phyloP scores from a whole-genome alignment of 345 rosid genomes.

The Garcia nutans region DNA sequence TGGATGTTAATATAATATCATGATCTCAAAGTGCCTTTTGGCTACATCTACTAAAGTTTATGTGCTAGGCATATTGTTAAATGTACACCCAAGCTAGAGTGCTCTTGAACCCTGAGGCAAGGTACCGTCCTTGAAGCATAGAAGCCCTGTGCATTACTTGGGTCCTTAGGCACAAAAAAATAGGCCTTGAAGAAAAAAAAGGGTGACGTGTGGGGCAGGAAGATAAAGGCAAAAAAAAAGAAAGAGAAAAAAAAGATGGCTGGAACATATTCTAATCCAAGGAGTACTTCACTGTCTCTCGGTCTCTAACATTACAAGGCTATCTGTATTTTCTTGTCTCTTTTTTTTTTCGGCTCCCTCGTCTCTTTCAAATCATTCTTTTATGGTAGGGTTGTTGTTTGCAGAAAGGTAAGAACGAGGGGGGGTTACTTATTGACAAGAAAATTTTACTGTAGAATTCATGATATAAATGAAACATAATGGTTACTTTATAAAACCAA shows the following conservation, averaged over 20 bases:
- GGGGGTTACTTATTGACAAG: neutral
- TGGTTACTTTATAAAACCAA: neutral
- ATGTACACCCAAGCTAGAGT: neutral
- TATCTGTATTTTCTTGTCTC: neutral
- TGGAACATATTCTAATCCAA: neutral
- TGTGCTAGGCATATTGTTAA: neutral
- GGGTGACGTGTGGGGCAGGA: no score
- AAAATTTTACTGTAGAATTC: neutral
- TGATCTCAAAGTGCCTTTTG: slow-evolving; percentile 2
- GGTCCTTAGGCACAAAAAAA: neutral
- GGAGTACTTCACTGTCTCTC: neutral
- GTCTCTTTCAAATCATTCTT: neutral
- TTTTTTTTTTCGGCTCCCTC: neutral
- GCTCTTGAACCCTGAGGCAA: neutral
- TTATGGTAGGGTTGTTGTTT: neutral
- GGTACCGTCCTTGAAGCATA: neutral
- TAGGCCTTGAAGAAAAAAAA: neutral
- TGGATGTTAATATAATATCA: neutral
- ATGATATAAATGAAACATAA: no score
- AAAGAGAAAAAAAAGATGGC: neutral
- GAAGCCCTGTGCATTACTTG: neutral
- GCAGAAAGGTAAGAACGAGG: neutral
- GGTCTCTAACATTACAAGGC: neutral
- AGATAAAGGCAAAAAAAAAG: neutral
- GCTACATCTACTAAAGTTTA: neutral